Percentiles rank a stretch among this genome's conserved stretches.
These are phyloP conservation scores for Pyricularia pennisetigena DNA, from an alignment of 2,329 filamentous ascomycete species.

Conservation along the genomic window DNA sequence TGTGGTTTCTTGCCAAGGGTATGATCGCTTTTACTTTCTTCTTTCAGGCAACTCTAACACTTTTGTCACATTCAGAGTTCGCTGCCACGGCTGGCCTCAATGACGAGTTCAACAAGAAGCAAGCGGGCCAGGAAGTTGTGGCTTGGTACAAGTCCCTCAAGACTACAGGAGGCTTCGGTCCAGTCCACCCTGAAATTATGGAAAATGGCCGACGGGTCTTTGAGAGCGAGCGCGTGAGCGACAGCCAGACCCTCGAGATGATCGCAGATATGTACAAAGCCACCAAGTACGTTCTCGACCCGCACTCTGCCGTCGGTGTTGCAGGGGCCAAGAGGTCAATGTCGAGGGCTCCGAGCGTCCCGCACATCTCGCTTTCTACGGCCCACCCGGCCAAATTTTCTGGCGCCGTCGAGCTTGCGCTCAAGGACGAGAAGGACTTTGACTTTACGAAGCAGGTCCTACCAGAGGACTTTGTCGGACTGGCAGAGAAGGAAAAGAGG, in stretches of 20 bases:
- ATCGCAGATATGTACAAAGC: conserved; percentile 44
- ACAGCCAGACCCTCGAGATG: conserved; percentile 57
- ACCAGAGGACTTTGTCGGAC: conserved; percentile 70
- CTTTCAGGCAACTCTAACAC: not conserved
- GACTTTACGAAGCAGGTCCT: conserved; percentile 66
- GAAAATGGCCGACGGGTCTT: conserved; percentile 64
- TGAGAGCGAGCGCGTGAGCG: conserved; percentile 65
- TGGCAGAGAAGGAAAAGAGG: conserved; percentile 66
- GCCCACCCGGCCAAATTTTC: conserved; percentile 96
- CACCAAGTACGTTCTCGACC: conserved; percentile 71
- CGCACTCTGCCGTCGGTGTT: conserved; percentile 83
- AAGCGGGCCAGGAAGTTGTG: conserved; percentile 66
- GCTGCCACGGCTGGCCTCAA: conserved; percentile 50
- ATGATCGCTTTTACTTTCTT: not conserved
- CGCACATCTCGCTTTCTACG: conserved; percentile 81
- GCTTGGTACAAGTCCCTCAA: conserved; percentile 76
- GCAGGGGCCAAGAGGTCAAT: conserved; percentile 65
- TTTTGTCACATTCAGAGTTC: conserved; percentile 34
- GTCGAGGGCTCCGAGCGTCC: conserved; percentile 38
- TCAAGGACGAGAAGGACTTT: conserved; percentile 63
- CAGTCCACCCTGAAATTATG: conserved; percentile 66
- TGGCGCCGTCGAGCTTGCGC: conserved; percentile 69
- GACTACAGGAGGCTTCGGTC: conserved; percentile 66
- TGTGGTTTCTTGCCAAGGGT: conserved; percentile 80
- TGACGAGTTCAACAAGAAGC: conserved; percentile 55